Evolutionary conservation across 805 yeast species (phyloP).

Genomic region (Priceomyces haplophilus): DNA sequence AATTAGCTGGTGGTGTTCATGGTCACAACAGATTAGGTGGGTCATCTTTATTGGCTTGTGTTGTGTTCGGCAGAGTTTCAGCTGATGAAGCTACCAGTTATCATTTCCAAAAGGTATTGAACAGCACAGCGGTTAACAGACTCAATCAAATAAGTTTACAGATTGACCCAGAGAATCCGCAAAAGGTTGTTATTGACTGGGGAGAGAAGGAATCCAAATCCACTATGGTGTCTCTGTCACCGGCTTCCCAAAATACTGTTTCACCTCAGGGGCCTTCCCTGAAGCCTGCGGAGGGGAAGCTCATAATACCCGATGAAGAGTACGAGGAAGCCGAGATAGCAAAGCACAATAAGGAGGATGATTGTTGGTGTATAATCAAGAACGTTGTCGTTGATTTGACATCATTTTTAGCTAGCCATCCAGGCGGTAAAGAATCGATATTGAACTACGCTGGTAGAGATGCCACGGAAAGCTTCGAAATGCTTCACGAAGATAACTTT

Average conservation of each 20-base stretch:
- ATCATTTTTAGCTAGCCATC: constrained; percentile 44
- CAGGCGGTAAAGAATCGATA: constrained; percentile 62
- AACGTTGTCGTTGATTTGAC: constrained; percentile 49
- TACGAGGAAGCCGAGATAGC: constrained; percentile 46
- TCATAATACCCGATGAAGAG: constrained; percentile 47
- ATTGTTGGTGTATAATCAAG: constrained; percentile 56
- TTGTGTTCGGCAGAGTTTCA: constrained; percentile 42
- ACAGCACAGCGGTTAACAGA: constrained; percentile 23
- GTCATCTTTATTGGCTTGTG: constrained; percentile 43
- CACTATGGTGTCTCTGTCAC: constrained; percentile 1
- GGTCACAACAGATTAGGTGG: constrained; percentile 46
- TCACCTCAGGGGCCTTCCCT: neutral
- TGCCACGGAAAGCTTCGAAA: constrained; percentile 48
- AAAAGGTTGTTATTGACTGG: constrained; percentile 35
- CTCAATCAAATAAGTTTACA: constrained; percentile 44
- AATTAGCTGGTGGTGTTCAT: constrained; percentile 46
- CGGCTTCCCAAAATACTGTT: constrained; percentile 3
- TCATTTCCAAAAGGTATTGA: constrained; percentile 28
- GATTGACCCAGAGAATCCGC: constrained; percentile 37
- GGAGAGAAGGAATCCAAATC: constrained; percentile 8
- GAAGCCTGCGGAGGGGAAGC: constrained; percentile 13
- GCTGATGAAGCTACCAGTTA: constrained; percentile 40
- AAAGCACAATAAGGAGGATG: constrained; percentile 42
- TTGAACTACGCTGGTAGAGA: constrained; percentile 45
- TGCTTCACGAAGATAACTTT: constrained; percentile 58